These are phyloP conservation scores for Hypoxylon subgilvum DNA, from an alignment of 495 filamentous ascomycete genomes.

Conservation along the genomic window DNA sequence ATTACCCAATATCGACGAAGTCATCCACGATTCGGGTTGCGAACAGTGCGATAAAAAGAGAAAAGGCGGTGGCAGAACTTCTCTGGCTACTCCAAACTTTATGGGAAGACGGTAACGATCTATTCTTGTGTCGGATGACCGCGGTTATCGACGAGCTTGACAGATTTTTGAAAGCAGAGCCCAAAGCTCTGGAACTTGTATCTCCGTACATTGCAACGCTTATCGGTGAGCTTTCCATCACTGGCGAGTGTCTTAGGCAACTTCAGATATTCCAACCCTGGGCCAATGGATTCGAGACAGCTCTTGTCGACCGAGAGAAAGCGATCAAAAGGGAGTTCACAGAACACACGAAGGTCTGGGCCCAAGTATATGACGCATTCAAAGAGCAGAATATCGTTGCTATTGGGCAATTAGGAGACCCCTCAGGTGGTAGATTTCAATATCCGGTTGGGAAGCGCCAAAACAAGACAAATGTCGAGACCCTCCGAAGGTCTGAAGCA, in stretches of 20 bases:
- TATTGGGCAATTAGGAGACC: constrained; percentile 38
- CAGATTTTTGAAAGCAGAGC: constrained; percentile 48
- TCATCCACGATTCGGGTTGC: too few relatives aligned
- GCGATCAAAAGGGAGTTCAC: constrained; percentile 40
- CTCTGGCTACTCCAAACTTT: constrained; percentile 45
- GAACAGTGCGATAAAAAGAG: too few relatives aligned
- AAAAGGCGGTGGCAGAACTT: too few relatives aligned
- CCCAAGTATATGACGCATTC: constrained; percentile 17
- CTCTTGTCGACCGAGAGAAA: constrained; percentile 27
- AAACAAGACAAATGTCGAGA: constrained; percentile 51
- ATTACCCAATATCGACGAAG: too few relatives aligned
- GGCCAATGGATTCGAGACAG: constrained; percentile 47
- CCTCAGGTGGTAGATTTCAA: constrained; percentile 44
- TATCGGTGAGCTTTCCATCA: constrained; percentile 53
- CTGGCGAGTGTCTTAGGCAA: constrained; percentile 49
- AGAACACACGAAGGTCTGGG: constrained; percentile 17
- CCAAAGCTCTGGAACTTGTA: constrained; percentile 43
- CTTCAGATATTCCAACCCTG: constrained; percentile 56
- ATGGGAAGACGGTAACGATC: constrained; percentile 31
- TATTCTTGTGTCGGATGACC: constrained; percentile 41
- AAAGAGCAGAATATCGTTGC: constrained; percentile 1
- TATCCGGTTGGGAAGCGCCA: constrained; percentile 59
- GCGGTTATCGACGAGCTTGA: constrained; percentile 56
- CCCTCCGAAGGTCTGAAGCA: constrained; percentile 52
- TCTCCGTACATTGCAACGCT: constrained; percentile 44